Evolutionary conservation across 2,329 filamentous ascomycete genomes (phyloP), one percentile per base, ranked within the genome.

Genomic region (Monosporascus cannonballus): DNA sequence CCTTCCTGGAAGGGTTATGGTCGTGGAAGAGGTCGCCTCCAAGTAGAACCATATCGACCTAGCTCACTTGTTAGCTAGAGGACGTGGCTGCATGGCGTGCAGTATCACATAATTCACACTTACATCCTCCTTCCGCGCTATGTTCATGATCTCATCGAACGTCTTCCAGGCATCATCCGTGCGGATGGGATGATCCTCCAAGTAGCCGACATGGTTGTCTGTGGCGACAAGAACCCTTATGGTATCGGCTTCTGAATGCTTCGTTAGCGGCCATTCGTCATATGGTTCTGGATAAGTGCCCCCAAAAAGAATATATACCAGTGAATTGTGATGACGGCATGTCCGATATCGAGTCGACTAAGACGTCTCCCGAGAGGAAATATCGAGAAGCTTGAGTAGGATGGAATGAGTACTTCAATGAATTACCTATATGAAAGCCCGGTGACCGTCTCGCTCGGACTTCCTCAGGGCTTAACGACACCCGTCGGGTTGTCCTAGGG

Each of bases 21-120:
- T 99, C 93, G 68, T 99, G 95, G 67, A 99, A 99, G 1, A 99
- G 80, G 67, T 99, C 94, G 47, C 94, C 94, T 3, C 87, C 93
- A 4, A 99, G 84, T 2, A 99, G 79, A 0, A 99, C 89, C 94
- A 99, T 97, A 71, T 99, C 94, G 59, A 99, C 82, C 81, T 85
- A 54, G 24, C 36, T 7, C 2, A n/a, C 38, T n/a, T 55, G 56
- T 50, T 9, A 57, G 50, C 53, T 34, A 14, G 30, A 34, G 11
- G 11, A 34, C 9, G 11, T 14, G 11, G 30, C 9, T 14, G 11
- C 30, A 14, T 11, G 9, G 4, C 30, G 30, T 14, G 9, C 9
- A 14, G 14, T 34, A 14, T 34, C 30, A 34, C 30, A 14, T 5
- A 34, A 14, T 34, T 34, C 22, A 51, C 22, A 51, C 71, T 44